Base-by-base conservation (phyloP, 495 filamentous ascomycete species). In the Neurospora sp. region DNA sequence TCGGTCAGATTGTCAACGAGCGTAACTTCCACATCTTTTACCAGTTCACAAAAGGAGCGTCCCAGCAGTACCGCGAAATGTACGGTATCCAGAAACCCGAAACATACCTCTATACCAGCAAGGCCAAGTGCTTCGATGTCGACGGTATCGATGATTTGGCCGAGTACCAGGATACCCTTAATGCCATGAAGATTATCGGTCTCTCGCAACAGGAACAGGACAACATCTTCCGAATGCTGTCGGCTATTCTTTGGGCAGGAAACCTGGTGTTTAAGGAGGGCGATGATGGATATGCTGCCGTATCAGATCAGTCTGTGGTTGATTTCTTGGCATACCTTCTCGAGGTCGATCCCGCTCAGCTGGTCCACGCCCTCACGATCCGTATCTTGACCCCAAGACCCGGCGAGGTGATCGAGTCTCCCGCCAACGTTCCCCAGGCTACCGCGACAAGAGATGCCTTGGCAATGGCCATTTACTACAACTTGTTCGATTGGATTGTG, bases 21-120 rank as follows among this genome's bases (percentile, higher is more conserved):
- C 89, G 96, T 74, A 98, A 97, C 80, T 99, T 99, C 83, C 96
- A 99, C 81, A 98, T 99, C 76, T 98, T 99, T 81, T 99, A 99
- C 81, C 96, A 99, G 80, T 97, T 97, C 81, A 91, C 96, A 27
- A 99, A 99, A 80, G 94, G 92, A 1, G 96, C 96, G 16, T 91
- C 94, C 11, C 87, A 91, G 77, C 90, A 91, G 65, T 96, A 98
- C 80, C 86, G 94, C 79, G 89, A 94, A 73, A 91, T 83, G 42
- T 98, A 92, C 78, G 96, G 96, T 39, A 83, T 99, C 3, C 96
- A 98, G 79, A 91, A 90, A 74, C 96, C 96, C 35, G 92, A 97
- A 74, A 92, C 93, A 38, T 99, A 99, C 82, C 78, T 91, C n/a
- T 99, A 99, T 82, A 97, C 94, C 10, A 97, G 93, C 80, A 88